These are phyloP conservation scores for Phytopythium montanum DNA, from an alignment of 352 stramenopile genomes.

Conservation along the genomic window DNA sequence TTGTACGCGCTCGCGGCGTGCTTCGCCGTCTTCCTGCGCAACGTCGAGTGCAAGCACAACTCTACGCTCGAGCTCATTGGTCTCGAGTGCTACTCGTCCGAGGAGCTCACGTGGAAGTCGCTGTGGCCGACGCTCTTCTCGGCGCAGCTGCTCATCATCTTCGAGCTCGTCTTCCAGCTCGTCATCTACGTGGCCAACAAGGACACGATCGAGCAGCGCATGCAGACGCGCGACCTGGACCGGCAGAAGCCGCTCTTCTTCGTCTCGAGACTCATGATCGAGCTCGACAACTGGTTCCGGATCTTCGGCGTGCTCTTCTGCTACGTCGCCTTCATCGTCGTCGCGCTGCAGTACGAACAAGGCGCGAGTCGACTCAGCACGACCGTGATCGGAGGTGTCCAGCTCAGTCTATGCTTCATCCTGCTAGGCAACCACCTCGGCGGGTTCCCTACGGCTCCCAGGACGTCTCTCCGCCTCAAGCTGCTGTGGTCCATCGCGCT, in stretches of 20 bases:
- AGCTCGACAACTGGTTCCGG: slow-evolving; percentile 78
- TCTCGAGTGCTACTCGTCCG: slow-evolving; percentile 63
- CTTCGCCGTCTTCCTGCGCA: slow-evolving; percentile 74
- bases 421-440: slow-evolving; percentile 71
- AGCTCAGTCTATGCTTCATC: slow-evolving; percentile 59
- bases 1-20: slow-evolving; percentile 67
- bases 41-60: slow-evolving; percentile 59
- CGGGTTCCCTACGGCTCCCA: slow-evolving; percentile 53
- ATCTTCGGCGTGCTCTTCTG: slow-evolving; percentile 57
- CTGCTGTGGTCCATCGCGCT: slow-evolving; percentile 77
- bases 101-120: slow-evolving; percentile 54
- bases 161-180: slow-evolving; percentile 82
- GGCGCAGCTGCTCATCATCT: slow-evolving; percentile 80
- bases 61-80: slow-evolving; percentile 54
- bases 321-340: slow-evolving; percentile 67
- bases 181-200: slow-evolving; percentile 81
- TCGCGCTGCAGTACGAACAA: slow-evolving; percentile 64
- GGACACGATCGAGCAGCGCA: slow-evolving; percentile 59
- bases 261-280: slow-evolving; percentile 59
- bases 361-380: slow-evolving; percentile 49
- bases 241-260: slow-evolving; percentile 76
- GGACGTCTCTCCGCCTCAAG: slow-evolving; percentile 68
- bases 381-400: slow-evolving; percentile 57
- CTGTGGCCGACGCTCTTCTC: slow-evolving; percentile 82
- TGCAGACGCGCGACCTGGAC: slow-evolving; percentile 54